A percentile compares a stretch with the other conserved stretches of the same genome.
These are phyloP conservation scores for Phytophthora brassicae DNA, from an alignment of 352 stramenopile species.

Conservation along the genomic window DNA sequence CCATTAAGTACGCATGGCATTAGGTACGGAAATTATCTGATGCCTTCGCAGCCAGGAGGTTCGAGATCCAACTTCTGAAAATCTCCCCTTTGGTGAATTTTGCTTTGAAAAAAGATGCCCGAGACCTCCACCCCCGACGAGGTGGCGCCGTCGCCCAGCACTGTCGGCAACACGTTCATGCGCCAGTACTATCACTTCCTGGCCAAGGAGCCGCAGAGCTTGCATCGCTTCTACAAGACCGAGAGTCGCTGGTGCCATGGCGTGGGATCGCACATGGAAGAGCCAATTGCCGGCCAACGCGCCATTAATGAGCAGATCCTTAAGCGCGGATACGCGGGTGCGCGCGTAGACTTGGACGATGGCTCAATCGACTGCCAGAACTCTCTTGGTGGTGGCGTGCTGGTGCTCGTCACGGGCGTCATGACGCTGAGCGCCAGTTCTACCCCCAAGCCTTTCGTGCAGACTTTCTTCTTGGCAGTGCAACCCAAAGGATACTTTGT, in stretches of 20 bases:
- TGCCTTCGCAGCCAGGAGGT: conserved; percentile 2
- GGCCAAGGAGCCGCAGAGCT: conserved; percentile 77
- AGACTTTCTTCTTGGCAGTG: conserved; percentile 88
- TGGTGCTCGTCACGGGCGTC: conserved; percentile 86
- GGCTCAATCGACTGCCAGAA: conserved; percentile 88
- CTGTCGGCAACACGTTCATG: conserved; percentile 87
- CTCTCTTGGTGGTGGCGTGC: conserved; percentile 66
- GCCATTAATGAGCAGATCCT: conserved; percentile 87
- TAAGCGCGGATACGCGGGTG: conserved; percentile 70
- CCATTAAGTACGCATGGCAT: too few relatives aligned
- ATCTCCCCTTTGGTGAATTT: conserved; percentile 15
- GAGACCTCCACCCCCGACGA: conserved; percentile 47
- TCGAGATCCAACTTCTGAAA: conserved; percentile 27
- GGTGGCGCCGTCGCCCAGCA: conserved; percentile 51
- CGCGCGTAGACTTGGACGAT: conserved; percentile 77
- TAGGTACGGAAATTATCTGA: too few relatives aligned
- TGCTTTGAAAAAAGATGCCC: conserved; percentile 47
- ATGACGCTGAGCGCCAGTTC: conserved; percentile 69
- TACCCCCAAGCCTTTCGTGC: conserved; percentile 76
- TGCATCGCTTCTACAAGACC: conserved; percentile 90
- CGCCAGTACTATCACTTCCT: conserved; percentile 90
- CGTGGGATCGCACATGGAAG: conserved; percentile 78
- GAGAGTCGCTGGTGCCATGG: conserved; percentile 83
- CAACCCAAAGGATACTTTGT: conserved; percentile 90
- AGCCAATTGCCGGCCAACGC: conserved; percentile 71